These are phyloP conservation scores for Phytopythium ostracodes DNA, from an alignment of 352 stramenopile species.

Conservation along the genomic window DNA sequence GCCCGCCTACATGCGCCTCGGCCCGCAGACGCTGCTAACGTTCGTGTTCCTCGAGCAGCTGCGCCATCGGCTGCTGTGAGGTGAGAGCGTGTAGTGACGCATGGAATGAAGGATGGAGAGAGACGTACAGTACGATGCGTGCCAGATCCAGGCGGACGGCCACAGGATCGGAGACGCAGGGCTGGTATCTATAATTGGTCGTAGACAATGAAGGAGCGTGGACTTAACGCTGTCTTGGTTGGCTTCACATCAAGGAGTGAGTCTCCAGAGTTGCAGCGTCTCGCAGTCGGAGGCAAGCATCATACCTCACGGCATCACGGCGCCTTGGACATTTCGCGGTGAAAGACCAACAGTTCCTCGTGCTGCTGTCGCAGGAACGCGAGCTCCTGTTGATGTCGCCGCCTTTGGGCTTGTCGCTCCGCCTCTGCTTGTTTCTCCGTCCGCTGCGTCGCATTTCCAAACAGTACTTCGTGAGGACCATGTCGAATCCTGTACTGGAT, in stretches of 20 bases:
- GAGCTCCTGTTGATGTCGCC: conserved; percentile 27
- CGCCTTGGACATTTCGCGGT: conserved; percentile 24
- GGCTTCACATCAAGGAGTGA: too few relatives aligned
- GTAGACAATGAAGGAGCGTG: too few relatives aligned
- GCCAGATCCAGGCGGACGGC: too few relatives aligned
- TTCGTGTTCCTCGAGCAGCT: conserved; percentile 86
- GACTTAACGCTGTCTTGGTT: too few relatives aligned
- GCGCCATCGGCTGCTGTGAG: conserved; percentile 58
- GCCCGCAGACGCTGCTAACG: conserved; percentile 79
- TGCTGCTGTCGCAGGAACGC: conserved; percentile 32
- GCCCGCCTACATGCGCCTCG: conserved; percentile 79
- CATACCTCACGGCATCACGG: neutral
- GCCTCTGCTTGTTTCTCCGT: conserved; percentile 18
- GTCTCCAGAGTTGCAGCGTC: neutral
- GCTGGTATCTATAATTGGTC: too few relatives aligned
- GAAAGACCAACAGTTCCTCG: conserved; percentile 33
- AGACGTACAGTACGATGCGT: neutral
- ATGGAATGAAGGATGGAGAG: too few relatives aligned
- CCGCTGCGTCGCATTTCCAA: neutral
- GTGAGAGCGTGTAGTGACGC: too few relatives aligned
- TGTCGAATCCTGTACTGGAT: neutral
- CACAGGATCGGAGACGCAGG: too few relatives aligned
- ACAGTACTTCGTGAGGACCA: neutral
- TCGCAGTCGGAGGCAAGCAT: neutral
- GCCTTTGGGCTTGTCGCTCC: conserved; percentile 12